These are phyloP conservation scores for Ophiostoma piceae DNA, from an alignment of 2,329 filamentous ascomycete genomes.

Conservation along the genomic window DNA sequence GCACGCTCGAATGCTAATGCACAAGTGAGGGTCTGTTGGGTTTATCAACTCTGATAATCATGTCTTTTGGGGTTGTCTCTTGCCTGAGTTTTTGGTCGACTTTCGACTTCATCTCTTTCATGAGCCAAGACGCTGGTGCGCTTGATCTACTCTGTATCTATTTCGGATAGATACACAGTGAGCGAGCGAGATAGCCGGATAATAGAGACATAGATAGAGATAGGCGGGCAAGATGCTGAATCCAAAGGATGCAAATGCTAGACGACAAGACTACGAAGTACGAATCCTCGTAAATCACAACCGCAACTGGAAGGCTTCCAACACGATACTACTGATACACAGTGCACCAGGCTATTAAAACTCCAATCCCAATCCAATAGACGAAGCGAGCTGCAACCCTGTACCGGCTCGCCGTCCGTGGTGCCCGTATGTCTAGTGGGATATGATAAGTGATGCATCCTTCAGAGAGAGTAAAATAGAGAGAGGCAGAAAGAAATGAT, in stretches of 20 bases:
- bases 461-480: neutral
- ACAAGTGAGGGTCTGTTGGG: constrained; percentile 3
- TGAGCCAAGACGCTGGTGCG: neutral
- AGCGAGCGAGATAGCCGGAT: neutral
- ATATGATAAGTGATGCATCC: constrained; percentile 12
- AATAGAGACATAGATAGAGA: neutral
- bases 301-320: neutral
- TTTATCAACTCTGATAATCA: neutral
- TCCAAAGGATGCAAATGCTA: neutral
- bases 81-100: neutral
- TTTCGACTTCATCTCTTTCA: neutral
- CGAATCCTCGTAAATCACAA: neutral
- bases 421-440: constrained; percentile 7
- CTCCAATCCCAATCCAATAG: neutral
- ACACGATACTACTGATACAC: neutral
- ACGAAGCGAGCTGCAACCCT: constrained; percentile 16
- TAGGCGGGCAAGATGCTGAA: neutral
- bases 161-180: neutral
- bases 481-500: neutral
- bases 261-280: neutral
- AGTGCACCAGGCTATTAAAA: neutral
- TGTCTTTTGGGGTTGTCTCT: neutral
- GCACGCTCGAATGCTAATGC: constrained; percentile 11
- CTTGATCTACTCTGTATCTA: neutral
- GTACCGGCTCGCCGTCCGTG: constrained; percentile 11